Base-by-base conservation (phyloP, 2,329 filamentous ascomycete genomes). In the Incumbomyces lentus region DNA sequence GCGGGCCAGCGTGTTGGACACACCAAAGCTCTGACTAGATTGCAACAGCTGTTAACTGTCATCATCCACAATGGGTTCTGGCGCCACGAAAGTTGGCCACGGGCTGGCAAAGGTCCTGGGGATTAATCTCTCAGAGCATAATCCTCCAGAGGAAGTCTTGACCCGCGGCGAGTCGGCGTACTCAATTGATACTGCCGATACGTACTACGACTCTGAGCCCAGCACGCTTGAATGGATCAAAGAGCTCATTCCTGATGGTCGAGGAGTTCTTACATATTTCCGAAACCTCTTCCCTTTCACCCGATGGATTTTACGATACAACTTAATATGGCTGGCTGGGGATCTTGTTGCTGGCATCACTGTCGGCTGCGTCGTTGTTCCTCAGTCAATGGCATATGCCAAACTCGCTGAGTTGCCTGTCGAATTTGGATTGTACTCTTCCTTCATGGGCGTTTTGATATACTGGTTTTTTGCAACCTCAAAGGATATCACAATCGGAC, bases 401-500 rank as follows among this genome's bases (percentile, higher is more conserved):
- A 73, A 81, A 51, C 74, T 96, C 19, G 90, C 90, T 37, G 76
- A 82, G 50, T 73, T 96, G n/a, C 74, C 78, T 1, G 77, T 83
- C 5, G 75, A 96, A 61, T 96, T 82, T 59, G 90, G 90, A 44
- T 75, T 96, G 1, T 94, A 94, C 66, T 92, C 90, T 0, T 95
- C 90, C 0, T 96, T 98, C 62, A 92, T 95, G 76, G 92, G 90
- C 42, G 89, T 94, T 13, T 64, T 95, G 52, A 74, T 95, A 51
- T 98, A 98, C 67, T 96, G 90, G 90, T 84, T 95, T 61, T 96
- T 96, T 60, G 92, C 89, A 30, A 98, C 92, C 0, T 95, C 90
- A 12, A 98, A 96, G 63, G 90, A 98, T 64, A 96, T 98, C 60
- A 95, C 90, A 8, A 96, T 96, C 47, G 90, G 90, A 13, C 90